Conservation (phyloP, 2,329 filamentous ascomycete genomes). For the Falciphora oryzae region DNA sequence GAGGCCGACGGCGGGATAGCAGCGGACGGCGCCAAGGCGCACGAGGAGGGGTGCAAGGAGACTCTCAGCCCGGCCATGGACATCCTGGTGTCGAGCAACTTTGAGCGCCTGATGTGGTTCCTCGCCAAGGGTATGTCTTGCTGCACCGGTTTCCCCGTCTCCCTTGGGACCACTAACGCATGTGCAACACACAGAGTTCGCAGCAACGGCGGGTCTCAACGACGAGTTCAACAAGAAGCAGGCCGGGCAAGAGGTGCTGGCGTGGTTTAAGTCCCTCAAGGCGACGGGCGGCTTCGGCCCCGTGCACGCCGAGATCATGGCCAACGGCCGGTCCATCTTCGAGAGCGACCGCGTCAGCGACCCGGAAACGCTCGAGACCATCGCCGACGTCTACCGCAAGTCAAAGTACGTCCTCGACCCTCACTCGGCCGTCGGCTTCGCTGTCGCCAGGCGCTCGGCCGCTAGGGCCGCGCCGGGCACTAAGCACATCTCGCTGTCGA, state of each 20-base stretch:
- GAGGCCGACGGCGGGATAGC: conserved; percentile 57
- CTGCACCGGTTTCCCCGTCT: background rate
- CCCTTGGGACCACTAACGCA: background rate
- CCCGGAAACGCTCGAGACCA: conserved; percentile 61
- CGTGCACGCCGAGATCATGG: conserved; percentile 69
- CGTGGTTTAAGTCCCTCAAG: conserved; percentile 80
- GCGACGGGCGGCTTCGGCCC: conserved; percentile 70
- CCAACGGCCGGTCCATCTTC: conserved; percentile 67
- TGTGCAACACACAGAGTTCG: conserved; percentile 43
- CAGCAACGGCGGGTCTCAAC: conserved; percentile 52
- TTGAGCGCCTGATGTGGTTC: conserved; percentile 93
- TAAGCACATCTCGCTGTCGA: conserved; percentile 80
- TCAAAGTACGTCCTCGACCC: conserved; percentile 79
- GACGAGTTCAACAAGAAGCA: conserved; percentile 61
- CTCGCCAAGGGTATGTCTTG: conserved; percentile 53
- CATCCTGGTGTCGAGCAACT: conserved; percentile 93
- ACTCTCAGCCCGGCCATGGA: conserved; percentile 96
- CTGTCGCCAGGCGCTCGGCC: conserved; percentile 67
- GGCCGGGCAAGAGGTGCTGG: conserved; percentile 68
- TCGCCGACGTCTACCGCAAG: conserved; percentile 44
- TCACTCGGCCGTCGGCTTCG: conserved; percentile 82
- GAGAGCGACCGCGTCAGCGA: conserved; percentile 71
- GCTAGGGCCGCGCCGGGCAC: conserved; percentile 43
- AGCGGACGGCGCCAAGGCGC: conserved; percentile 55
- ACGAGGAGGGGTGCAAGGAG: conserved; percentile 75